phyloP scores from a whole-genome alignment of 2,329 filamentous ascomycete species.

The Fusarium penzigii region DNA sequence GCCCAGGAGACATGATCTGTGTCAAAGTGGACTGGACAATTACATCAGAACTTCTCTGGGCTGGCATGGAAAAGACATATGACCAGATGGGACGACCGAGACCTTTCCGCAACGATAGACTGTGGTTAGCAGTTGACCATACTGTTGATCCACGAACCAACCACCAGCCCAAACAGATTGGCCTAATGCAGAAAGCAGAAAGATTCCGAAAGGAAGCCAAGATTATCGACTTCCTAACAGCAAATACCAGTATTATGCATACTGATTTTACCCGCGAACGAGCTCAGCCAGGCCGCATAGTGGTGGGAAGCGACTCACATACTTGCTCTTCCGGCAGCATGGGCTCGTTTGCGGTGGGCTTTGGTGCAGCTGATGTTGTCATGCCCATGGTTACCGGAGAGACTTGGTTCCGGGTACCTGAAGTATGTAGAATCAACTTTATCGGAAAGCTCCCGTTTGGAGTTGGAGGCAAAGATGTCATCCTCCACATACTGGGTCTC shows the following conservation, averaged over 20 bases:
- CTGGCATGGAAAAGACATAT: conserved; percentile 43
- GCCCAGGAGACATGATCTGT: conserved; percentile 1
- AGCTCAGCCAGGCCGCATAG: conserved; percentile 45
- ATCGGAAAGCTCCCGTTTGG: conserved; percentile 37
- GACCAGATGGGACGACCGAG: conserved; percentile 40
- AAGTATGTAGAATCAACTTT: conserved; percentile 44
- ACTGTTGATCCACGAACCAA: conserved; percentile 46
- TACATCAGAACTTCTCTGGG: conserved; percentile 6
- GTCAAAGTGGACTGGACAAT: conserved; percentile 7
- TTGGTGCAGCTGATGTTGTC: conserved; percentile 47
- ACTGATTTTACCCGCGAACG: conserved; percentile 47
- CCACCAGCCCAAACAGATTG: conserved; percentile 35
- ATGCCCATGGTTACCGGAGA: conserved; percentile 47
- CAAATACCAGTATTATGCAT: conserved; percentile 44
- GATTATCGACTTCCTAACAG: conserved; percentile 38
- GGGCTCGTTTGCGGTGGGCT: conserved; percentile 43
- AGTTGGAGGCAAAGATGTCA: conserved; percentile 47
- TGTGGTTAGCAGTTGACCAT: conserved; percentile 53
- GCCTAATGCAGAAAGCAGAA: conserved; percentile 39
- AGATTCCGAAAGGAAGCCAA: conserved; percentile 41
- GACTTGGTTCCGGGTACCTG: conserved; percentile 49
- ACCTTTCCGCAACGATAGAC: conserved; percentile 50
- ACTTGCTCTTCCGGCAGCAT: conserved; percentile 46
- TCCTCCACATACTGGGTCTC: conserved; percentile 44
- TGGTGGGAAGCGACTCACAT: conserved; percentile 47